phyloP scores from a whole-genome alignment of 2,329 filamentous ascomycete species.

The Beauveria scarabaeidicola region DNA sequence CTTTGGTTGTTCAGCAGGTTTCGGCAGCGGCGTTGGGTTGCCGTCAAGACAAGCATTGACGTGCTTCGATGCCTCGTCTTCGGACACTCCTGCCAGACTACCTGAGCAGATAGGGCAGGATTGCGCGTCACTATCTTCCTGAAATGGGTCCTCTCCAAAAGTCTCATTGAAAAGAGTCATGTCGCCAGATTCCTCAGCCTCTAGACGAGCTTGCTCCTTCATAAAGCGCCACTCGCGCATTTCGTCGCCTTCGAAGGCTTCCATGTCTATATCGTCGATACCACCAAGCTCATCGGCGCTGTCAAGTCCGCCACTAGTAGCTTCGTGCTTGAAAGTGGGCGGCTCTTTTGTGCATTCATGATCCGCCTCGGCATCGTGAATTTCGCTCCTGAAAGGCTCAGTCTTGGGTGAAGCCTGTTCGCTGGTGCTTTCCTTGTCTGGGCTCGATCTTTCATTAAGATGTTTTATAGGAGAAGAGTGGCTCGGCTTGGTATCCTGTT shows the following conservation, averaged over 20 bases:
- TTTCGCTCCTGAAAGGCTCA: not conserved
- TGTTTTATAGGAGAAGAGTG: not conserved
- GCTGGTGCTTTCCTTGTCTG: not conserved
- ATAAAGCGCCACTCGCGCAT: conserved; percentile 60
- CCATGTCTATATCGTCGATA: conserved; percentile 49
- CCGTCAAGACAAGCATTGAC: conserved; percentile 93
- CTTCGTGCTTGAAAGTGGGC: not conserved
- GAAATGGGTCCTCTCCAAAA: conserved; percentile 23
- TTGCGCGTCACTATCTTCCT: conserved; percentile 23
- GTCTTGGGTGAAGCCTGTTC: not conserved
- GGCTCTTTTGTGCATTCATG: not conserved
- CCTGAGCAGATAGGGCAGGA: conserved; percentile 72
- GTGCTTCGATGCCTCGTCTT: conserved; percentile 67
- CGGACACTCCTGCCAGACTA: conserved; percentile 49
- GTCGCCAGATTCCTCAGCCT: conserved; percentile 46
- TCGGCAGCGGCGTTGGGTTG: conserved; percentile 52
- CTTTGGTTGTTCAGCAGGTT: conserved; percentile 13
- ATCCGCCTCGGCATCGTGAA: not conserved
- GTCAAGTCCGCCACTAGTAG: conserved; percentile 23
- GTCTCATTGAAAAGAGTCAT: conserved; percentile 25
- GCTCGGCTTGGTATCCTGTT: conserved; percentile 13
- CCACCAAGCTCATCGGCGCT: conserved; percentile 25
- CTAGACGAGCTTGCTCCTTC: conserved; percentile 63
- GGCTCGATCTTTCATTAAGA: not conserved
- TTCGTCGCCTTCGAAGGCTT: conserved; percentile 52